Base-by-base conservation (phyloP, 345 rosid genomes). In the Salix suchowensis region DNA sequence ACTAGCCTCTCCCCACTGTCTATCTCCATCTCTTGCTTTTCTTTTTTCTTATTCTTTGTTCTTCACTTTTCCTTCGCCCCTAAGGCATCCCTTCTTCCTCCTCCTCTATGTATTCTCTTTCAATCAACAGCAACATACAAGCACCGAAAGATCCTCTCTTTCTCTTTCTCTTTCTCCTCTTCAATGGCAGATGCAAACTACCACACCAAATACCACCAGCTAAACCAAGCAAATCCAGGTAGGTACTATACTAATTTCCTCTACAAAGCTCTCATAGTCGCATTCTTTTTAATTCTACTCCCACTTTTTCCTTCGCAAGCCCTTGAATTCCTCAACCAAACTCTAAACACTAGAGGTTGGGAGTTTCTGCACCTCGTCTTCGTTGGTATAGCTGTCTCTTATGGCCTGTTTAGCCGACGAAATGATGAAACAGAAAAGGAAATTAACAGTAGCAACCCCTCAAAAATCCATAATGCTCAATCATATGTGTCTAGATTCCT, bases 301-400 rank as follows among this genome's bases (percentile, higher is more conserved):
- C 94, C 96, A 21, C 79, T 89, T 70, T 89, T 94, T 77, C 92
- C 94, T 58, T 86, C 97, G 32, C 97, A 92, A 54, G 86, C 97
- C 46, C 98, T 97, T 14, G 98, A 93, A 74, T 92, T 91, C 80
- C 84, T 93, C 81, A 87, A 87, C 85, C 94, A 91, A 81, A 85
- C 89, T 44, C 69, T 88, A 16, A 78, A 84, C 77, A 86, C 79
- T 60, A 79, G 92, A 81, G 88, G 88, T 72, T 90, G 97, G 97
- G 99, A 94, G 88, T 89, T 96, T 82, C 93, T 96, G 50, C 99
- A 94, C 86, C 91, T 96, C 13, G 40, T 96, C 69, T 84, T 96
- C 40, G 97, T 96, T 71, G 99, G 99, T 10, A 91, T 96, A 74
- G 99, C 97, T 26, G 94, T 96, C 80, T 94, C 99, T n/a, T 96